These are phyloP conservation scores for Kodamaea sp. DNA, from an alignment of 1,139 yeast species.

Conservation along the genomic window DNA sequence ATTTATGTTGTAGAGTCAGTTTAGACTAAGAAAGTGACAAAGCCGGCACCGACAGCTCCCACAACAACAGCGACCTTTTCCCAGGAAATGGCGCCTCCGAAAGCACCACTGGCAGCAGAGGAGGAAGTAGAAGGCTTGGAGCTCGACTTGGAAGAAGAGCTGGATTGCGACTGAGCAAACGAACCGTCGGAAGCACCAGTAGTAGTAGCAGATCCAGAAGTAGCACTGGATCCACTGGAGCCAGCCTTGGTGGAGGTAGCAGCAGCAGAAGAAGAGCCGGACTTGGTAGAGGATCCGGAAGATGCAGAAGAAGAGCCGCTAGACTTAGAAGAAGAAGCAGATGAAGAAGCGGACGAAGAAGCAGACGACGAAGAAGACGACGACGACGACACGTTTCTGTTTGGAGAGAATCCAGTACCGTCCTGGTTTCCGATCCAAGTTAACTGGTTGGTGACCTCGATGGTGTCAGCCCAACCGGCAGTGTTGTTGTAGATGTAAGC, in stretches of 20 bases:
- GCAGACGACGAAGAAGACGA: conserved; percentile 10
- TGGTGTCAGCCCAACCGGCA: conserved; percentile 44
- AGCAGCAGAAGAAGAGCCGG: conserved; percentile 3
- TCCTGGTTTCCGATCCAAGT: conserved; percentile 60
- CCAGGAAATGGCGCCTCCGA: conserved; percentile 2
- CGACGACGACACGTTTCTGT: conserved; percentile 25
- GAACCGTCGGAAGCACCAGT: conserved; percentile 18
- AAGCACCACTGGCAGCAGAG: conserved; percentile 11
- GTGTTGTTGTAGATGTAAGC: conserved; percentile 61
- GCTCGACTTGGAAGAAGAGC: conserved; percentile 12
- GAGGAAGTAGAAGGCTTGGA: conserved; percentile 7
- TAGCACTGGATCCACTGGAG: conserved; percentile 3
- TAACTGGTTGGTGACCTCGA: conserved; percentile 60
- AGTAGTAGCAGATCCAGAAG: conserved; percentile 7
- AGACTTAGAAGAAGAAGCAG: conserved; percentile 10
- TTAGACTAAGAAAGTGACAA: conserved; percentile 22
- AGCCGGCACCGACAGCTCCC: conserved; percentile 22
- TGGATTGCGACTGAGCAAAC: conserved; percentile 4
- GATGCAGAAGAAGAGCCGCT: conserved; percentile 7
- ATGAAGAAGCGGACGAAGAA: conserved; percentile 7
- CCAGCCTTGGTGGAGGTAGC: conserved; percentile 1
- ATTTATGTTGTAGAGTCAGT: no score
- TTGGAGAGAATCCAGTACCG: conserved; percentile 68
- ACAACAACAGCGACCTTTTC: conserved; percentile 15
- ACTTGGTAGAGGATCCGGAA: conserved; percentile 4